Conservation (phyloP, 345 rosid genomes). For the Pistacia vera region DNA sequence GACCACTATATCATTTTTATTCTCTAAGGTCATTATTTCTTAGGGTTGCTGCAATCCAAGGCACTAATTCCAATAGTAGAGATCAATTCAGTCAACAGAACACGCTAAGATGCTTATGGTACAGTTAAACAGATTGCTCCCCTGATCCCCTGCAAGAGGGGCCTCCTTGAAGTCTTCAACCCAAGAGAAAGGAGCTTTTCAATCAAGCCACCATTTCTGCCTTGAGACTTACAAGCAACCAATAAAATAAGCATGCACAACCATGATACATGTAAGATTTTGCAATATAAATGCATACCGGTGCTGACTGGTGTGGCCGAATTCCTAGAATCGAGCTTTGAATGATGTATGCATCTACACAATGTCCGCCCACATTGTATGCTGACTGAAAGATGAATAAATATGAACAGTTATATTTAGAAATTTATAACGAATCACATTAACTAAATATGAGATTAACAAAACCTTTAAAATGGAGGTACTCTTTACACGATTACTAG, state of each 20-base stretch:
- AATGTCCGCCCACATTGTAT: slow-evolving; percentile 76
- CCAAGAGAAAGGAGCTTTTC: neutral
- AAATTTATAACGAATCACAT: slow-evolving; percentile 4
- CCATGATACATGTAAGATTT: neutral
- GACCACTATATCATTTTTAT: neutral
- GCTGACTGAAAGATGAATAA: slow-evolving; percentile 55
- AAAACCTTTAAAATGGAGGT: slow-evolving; percentile 63
- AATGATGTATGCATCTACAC: slow-evolving; percentile 58
- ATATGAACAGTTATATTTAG: neutral
- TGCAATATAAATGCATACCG: slow-evolving; percentile 39
- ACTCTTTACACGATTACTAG: slow-evolving; percentile 44
- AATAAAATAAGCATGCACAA: neutral
- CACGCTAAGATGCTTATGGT: neutral
- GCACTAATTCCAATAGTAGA: neutral
- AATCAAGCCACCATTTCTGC: neutral
- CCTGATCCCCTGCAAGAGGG: neutral
- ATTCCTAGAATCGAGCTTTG: slow-evolving; percentile 77
- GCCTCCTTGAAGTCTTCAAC: neutral
- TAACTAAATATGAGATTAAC: neutral
- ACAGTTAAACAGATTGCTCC: neutral
- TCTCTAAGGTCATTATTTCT: neutral
- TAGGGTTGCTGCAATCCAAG: neutral
- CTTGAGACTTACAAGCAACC: neutral
- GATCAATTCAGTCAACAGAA: neutral
- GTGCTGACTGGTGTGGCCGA: slow-evolving; percentile 62